Evolutionary conservation across 495 filamentous ascomycete genomes (phyloP), one percentile per base, ranked within the genome.

Genomic region (Neurospora discreta): DNA sequence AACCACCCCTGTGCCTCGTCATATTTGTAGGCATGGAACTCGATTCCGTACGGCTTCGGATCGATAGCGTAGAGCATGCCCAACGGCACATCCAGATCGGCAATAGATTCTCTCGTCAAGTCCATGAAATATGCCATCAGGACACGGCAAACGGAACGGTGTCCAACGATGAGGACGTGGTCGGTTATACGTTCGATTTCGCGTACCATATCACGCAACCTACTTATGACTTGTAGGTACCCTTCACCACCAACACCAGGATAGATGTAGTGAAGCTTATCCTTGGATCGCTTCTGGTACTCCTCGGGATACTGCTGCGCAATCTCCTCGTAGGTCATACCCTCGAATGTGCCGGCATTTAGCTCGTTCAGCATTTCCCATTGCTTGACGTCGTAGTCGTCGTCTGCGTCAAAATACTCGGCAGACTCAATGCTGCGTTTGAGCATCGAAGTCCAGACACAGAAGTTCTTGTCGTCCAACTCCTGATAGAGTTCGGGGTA

Each of bases 301-400:
- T 99, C 93, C 36, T 93, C 90, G 0, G 89, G 89, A 75, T 90
- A 90, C 71, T 88, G 84, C 9, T 85, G 79, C 74, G 88, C 89
- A 72, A 99, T 98, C 75, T 97, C 92, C 4, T 91, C 88, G 77
- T 99, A 99, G 3, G 95, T 98, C 85, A 97, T 86, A 40, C 95
- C 94, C 80, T 99, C 95, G 84, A 97, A 95, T 44, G 85, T 86
- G 18, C 95, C 95, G 1, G 95, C 91, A 77, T 97, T 92, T 44
- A 99, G 90, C 78, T 99, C 95, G 76, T 99, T 96, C 18, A 99
- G 88, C 93, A 98, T 97, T 75, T 92, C 92, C 93, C 97, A 97
- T 75, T 96, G 89, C 84, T 99, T 99, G 76, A 95, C 89, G 74
- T 98, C 95, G 77, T 93, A 99, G 33, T 98, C 93, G n/a, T 99